Percentiles rank a stretch among this genome's conserved stretches.
Conservation (phyloP, 75 land plant genomes). For the Adiantum capillusveneris region DNA sequence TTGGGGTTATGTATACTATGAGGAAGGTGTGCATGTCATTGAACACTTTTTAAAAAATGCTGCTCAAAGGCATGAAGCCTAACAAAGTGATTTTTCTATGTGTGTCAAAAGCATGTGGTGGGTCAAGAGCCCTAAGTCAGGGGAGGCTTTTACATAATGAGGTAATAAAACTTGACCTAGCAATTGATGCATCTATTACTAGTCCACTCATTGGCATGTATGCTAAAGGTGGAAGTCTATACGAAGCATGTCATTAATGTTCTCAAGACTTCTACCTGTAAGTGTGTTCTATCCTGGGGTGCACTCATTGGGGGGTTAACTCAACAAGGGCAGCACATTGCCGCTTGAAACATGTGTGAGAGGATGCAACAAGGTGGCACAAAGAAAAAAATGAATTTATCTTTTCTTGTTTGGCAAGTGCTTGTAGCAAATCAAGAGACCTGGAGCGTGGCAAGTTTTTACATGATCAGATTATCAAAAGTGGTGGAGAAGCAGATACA, state of each 20-base stretch:
- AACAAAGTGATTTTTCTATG: slow-evolving; percentile 55
- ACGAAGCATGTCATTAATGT: slow-evolving; percentile 5
- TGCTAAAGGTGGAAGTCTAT: slow-evolving; percentile 1
- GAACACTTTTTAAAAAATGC: slow-evolving; percentile 43
- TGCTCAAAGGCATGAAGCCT: slow-evolving; percentile 24
- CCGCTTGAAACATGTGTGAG: slow-evolving; percentile 4
- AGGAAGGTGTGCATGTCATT: slow-evolving; percentile 35
- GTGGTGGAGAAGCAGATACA: slow-evolving; percentile 5
- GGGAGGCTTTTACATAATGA: slow-evolving; percentile 44
- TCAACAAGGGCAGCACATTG: neutral
- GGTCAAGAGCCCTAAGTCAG: slow-evolving; percentile 26
- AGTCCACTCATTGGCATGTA: slow-evolving; percentile 15
- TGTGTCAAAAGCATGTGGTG: slow-evolving; percentile 62
- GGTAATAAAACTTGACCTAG: neutral
- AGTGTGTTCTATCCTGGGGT: slow-evolving; percentile 9
- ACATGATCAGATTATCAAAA: slow-evolving; percentile 14
- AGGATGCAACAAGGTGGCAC: slow-evolving; percentile 4
- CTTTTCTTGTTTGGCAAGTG: slow-evolving; percentile 4
- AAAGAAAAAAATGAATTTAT: slow-evolving; percentile 2
- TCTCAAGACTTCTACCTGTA: neutral
- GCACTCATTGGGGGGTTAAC: slow-evolving; percentile 8
- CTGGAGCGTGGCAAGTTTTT: slow-evolving; percentile 9
- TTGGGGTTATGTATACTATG: slow-evolving; percentile 62
- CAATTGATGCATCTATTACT: neutral
- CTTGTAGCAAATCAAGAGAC: neutral